A percentile compares a stretch with the other conserved stretches of the same genome.
phyloP scores from a whole-genome alignment of 192 early-diverging fungal genomes.

The Podila verticillata region DNA sequence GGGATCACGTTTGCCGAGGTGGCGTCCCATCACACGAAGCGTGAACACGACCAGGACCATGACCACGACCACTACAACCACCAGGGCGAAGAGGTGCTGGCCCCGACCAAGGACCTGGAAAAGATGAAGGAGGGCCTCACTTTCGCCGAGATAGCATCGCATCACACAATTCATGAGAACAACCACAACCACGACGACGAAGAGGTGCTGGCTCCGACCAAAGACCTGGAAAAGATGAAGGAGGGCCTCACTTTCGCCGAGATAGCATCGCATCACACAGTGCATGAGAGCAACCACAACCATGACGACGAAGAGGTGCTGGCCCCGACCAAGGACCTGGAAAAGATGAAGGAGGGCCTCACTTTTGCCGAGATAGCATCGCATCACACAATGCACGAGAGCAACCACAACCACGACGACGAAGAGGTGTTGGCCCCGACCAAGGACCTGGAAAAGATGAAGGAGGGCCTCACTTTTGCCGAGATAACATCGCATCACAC shows the following conservation, averaged over 20 bases:
- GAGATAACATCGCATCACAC: too few species aligned
- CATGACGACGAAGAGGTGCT: constrained; percentile 2
- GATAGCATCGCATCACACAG: neutral
- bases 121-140: constrained; percentile 32
- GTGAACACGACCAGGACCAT: neutral
- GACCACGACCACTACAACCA: neutral
- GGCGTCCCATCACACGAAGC: neutral
- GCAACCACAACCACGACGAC: constrained; percentile 5
- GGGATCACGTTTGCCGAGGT: constrained; percentile 25
- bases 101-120: constrained; percentile 27
- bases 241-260: constrained; percentile 24
- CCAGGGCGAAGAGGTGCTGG: constrained; percentile 6
- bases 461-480: too few species aligned
- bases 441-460: constrained; percentile 21
- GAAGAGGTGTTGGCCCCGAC: constrained; percentile 9
- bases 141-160: constrained; percentile 10
- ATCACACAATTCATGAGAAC: neutral
- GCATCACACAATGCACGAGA: neutral
- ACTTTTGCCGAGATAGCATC: constrained; percentile 1
- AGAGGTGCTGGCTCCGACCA: constrained; percentile 17
- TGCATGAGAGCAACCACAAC: neutral
- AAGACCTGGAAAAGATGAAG: constrained; percentile 34
- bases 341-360: constrained; percentile 8
- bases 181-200: neutral
- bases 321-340: constrained; percentile 17